Conservation (phyloP, 257 asterid species). For the Solanum habrochaites region DNA sequence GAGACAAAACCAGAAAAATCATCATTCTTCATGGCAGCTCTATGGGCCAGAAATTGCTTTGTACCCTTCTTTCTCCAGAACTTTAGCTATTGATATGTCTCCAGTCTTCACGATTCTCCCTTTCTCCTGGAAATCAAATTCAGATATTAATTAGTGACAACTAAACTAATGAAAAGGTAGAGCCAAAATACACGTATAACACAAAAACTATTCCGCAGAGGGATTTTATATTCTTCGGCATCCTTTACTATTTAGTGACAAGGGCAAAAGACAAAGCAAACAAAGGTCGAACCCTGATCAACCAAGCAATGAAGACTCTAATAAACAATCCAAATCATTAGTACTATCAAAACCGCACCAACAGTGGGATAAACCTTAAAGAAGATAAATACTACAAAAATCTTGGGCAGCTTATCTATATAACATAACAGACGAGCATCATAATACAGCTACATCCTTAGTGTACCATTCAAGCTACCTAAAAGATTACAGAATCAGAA, state of each 20-base stretch:
- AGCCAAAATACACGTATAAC: not conserved
- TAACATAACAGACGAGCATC: not conserved
- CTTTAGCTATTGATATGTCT: constrained; percentile 63
- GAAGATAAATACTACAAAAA: not conserved
- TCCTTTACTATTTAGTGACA: not conserved
- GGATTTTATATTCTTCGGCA: not conserved
- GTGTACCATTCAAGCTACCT: not conserved
- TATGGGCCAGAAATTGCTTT: constrained; percentile 47
- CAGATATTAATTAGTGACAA: not conserved
- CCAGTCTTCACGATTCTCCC: constrained; percentile 87
- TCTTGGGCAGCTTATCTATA: not conserved
- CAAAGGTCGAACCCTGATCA: not conserved
- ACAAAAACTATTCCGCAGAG: not conserved
- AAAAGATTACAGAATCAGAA: not conserved
- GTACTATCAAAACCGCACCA: not conserved
- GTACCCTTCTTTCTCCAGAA: constrained; percentile 73
- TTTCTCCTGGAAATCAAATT: constrained; percentile 18
- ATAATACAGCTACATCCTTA: not conserved
- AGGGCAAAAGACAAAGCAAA: not conserved
- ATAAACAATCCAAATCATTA: not conserved
- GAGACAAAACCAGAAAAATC: not conserved
- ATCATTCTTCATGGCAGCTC: not conserved
- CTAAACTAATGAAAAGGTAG: not conserved
- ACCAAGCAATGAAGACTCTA: not conserved
- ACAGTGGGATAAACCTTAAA: not conserved